Evolutionary conservation across 306 rosid genomes (phyloP).

Genomic region (Quercus glauca): DNA sequence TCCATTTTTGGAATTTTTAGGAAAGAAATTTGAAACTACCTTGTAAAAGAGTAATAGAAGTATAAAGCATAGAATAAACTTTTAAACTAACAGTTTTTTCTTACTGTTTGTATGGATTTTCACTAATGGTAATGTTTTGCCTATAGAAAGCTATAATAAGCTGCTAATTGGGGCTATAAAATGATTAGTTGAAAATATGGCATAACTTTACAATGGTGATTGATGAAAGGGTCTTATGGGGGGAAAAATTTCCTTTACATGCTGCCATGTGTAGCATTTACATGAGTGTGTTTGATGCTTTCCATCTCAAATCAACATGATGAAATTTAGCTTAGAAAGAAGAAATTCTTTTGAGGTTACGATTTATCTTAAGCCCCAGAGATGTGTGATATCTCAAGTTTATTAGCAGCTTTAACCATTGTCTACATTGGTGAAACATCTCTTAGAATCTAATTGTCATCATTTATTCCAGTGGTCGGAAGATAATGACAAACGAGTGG

Average conservation of each 20-base stretch:
- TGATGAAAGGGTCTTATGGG: not conserved
- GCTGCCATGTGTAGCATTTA: not conserved
- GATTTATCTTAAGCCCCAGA: not conserved
- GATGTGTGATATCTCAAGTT: not conserved
- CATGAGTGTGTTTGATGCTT: not conserved
- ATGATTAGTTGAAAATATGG: not conserved
- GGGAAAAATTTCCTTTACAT: not conserved
- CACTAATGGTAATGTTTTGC: not conserved
- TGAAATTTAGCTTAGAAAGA: not conserved
- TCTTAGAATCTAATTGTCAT: not conserved
- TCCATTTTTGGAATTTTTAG: not conserved
- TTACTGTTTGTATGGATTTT: not conserved
- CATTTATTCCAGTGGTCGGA: conserved; percentile 51
- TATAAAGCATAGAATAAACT: not conserved
- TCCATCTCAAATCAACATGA: not conserved
- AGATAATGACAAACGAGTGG: conserved; percentile 42
- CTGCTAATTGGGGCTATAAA: not conserved
- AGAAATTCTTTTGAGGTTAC: not conserved
- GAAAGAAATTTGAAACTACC: not conserved
- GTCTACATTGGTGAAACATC: not conserved
- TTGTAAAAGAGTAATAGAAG: not conserved
- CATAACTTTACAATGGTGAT: not conserved
- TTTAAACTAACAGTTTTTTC: not conserved
- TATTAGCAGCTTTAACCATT: not conserved
- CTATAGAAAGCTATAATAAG: not conserved